Evolutionary conservation across 306 rosid species (phyloP).

Genomic region (Rosa rugosa): DNA sequence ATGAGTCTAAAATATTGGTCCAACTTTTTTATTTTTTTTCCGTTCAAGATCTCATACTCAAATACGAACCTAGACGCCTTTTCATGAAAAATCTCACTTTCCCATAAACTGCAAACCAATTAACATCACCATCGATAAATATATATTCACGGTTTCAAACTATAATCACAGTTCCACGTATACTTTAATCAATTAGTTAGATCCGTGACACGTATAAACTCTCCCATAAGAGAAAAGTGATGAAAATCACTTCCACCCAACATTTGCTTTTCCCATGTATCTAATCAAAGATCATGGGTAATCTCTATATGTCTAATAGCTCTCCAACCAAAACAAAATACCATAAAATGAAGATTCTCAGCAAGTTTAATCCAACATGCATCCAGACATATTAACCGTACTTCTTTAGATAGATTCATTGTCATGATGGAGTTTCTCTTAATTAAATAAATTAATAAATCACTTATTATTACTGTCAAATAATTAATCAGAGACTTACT

Average conservation of each 20-base stretch:
- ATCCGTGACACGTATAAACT: not conserved
- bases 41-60: not conserved
- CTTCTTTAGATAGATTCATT: too few species aligned
- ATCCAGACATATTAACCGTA: too few species aligned
- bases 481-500: too few species aligned
- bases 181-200: not conserved
- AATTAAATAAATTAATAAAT: too few species aligned
- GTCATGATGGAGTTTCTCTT: too few species aligned
- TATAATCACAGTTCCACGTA: not conserved
- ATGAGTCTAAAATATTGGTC: too few species aligned
- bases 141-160: not conserved
- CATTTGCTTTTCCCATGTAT: not conserved
- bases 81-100: not conserved
- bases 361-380: not conserved
- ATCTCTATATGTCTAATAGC: too few species aligned
- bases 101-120: not conserved
- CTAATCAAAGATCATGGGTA: too few species aligned
- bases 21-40: not conserved
- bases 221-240: not conserved
- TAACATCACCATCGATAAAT: not conserved
- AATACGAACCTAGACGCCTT: not conserved
- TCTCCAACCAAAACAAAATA: not conserved
- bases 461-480: too few species aligned
- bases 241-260: not conserved
- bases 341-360: not conserved